Evolutionary conservation across 805 yeast genomes (phyloP).

Genomic region (Candida fluviatilis): DNA sequence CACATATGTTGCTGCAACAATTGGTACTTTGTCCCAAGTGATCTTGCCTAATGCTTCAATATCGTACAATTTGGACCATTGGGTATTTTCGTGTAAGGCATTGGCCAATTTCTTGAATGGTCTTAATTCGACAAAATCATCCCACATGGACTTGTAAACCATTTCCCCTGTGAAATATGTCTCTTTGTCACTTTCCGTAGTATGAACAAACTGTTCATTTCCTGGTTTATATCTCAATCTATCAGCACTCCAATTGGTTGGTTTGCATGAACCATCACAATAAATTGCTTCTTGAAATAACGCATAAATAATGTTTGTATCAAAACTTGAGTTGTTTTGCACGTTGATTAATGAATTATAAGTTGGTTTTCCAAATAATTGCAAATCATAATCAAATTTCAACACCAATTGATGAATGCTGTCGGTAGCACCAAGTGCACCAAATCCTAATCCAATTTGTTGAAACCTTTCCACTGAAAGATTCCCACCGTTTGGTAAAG

Average conservation of each 20-base stretch:
- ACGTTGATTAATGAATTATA: constrained; percentile 30
- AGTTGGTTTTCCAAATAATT: constrained; percentile 30
- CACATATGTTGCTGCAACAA: constrained; percentile 48
- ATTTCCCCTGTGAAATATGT: constrained; percentile 53
- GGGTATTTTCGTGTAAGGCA: constrained; percentile 25
- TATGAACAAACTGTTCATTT: constrained; percentile 22
- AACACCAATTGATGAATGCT: constrained; percentile 41
- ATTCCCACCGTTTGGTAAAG: constrained; percentile 48
- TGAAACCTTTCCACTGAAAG: constrained; percentile 50
- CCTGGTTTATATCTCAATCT: constrained; percentile 25
- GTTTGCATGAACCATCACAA: constrained; percentile 34
- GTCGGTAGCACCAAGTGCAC: constrained; percentile 49
- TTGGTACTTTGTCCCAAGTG: constrained; percentile 34
- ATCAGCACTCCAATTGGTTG: constrained; percentile 49
- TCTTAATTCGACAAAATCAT: constrained; percentile 42
- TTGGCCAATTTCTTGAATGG: constrained; percentile 38
- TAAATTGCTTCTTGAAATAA: constrained; percentile 58
- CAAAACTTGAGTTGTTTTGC: constrained; percentile 39
- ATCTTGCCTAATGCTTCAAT: constrained; percentile 21
- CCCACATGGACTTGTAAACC: constrained; percentile 49
- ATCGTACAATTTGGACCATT: constrained; percentile 39
- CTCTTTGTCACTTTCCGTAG: constrained; percentile 12
- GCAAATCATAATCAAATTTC: constrained; percentile 37
- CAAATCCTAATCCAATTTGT: constrained; percentile 49
- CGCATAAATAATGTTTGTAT: constrained; percentile 52